These are phyloP conservation scores for Aspergillus persii DNA, from an alignment of 2,329 filamentous ascomycete genomes.

Conservation along the genomic window DNA sequence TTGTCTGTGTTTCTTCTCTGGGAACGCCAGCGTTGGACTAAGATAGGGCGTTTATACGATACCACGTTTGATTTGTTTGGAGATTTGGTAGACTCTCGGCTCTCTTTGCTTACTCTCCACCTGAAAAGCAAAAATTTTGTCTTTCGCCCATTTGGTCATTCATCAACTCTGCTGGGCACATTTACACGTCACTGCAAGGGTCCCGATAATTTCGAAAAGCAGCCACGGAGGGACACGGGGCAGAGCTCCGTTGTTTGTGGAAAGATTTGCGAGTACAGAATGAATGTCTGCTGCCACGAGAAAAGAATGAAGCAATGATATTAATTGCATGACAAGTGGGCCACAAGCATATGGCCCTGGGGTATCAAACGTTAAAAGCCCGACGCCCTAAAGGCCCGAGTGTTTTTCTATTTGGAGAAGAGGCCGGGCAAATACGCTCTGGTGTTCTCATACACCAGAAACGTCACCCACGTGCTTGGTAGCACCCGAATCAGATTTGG, in stretches of 20 bases:
- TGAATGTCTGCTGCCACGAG: neutral
- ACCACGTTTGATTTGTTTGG: slow-evolving; percentile 12
- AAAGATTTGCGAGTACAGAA: neutral
- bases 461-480: slow-evolving; percentile 94
- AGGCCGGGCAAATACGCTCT: slow-evolving; percentile 65
- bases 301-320: neutral
- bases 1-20: slow-evolving; percentile 2
- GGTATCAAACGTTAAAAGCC: too few relatives aligned
- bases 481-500: slow-evolving; percentile 88
- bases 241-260: neutral
- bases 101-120: too few relatives aligned
- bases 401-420: neutral
- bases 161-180: neutral
- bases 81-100: neutral
- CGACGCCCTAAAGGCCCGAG: neutral
- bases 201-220: neutral
- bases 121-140: neutral
- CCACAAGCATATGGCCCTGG: neutral
- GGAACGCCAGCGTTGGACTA: slow-evolving; percentile 2
- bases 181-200: neutral
- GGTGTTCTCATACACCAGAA: slow-evolving; percentile 94
- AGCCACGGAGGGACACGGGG: neutral
- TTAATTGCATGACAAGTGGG: neutral
- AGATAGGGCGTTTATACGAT: slow-evolving; percentile 12
- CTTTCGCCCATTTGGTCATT: neutral